Conservation (phyloP, 148 eudicot species). For the Fallopia convolvulus region DNA sequence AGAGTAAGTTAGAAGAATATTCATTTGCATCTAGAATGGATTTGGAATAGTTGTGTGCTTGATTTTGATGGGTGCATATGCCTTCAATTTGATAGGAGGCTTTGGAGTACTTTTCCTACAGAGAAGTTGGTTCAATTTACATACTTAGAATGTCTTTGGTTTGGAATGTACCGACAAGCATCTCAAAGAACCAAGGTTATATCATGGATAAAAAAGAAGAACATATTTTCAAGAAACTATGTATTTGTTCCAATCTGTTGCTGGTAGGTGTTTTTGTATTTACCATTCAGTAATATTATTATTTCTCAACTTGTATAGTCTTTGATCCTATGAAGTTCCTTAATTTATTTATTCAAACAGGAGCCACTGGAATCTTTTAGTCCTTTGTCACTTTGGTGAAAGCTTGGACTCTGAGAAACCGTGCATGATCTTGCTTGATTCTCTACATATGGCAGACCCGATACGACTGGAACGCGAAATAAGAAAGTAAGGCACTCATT, state of each 20-base stretch:
- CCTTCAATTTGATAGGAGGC: constrained; percentile 23
- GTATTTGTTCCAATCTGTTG: constrained; percentile 66
- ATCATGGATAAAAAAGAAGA: constrained; percentile 36
- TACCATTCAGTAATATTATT: neutral
- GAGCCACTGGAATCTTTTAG: constrained; percentile 64
- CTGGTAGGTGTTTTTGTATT: constrained; percentile 35
- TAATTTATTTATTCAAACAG: constrained; percentile 26
- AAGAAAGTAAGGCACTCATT: constrained; percentile 33
- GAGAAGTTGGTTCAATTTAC: constrained; percentile 33
- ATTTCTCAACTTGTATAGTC: neutral
- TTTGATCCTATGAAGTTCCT: neutral
- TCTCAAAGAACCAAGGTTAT: constrained; percentile 30
- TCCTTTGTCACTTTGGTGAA: constrained; percentile 66
- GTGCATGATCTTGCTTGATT: constrained; percentile 70
- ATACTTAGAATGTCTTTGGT: constrained; percentile 49
- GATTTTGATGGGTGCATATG: neutral
- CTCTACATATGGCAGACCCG: constrained; percentile 34
- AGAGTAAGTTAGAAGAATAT: constrained; percentile 3
- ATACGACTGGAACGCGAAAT: constrained; percentile 33
- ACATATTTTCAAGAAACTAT: constrained; percentile 60
- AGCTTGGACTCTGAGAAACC: constrained; percentile 26
- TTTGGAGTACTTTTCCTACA: constrained; percentile 43
- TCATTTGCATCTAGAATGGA: neutral
- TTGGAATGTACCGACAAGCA: constrained; percentile 26
- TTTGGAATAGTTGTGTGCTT: neutral